Evolutionary conservation across 768 basidiomycete genomes (phyloP).

Genomic region (Phylloporus rhodoxanthus): DNA sequence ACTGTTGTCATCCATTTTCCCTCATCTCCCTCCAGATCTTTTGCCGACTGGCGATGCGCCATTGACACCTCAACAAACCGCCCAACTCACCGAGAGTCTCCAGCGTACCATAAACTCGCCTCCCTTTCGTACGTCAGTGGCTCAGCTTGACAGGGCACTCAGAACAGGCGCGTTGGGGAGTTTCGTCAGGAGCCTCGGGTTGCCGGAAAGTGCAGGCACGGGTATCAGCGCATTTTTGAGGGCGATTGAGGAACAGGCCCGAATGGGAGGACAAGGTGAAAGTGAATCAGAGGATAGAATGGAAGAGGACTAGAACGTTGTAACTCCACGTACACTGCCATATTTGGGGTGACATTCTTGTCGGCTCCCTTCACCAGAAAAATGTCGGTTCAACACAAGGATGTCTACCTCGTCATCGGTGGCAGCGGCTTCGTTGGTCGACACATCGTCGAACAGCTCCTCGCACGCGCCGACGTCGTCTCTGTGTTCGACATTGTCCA

Average conservation of each 20-base stretch:
- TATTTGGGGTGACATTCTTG: no score
- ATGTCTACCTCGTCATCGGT: constrained; percentile 87
- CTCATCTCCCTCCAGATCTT: constrained; percentile 67
- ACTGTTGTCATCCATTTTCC: constrained; percentile 64
- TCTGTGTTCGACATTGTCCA: constrained; percentile 91
- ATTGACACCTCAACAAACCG: constrained; percentile 19
- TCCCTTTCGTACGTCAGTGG: constrained; percentile 75
- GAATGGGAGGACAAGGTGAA: constrained; percentile 35
- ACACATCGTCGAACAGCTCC: constrained; percentile 82
- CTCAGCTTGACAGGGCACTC: constrained; percentile 78
- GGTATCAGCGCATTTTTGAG: constrained; percentile 75
- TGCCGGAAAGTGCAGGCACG: constrained; percentile 80
- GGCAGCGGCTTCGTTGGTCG: constrained; percentile 90
- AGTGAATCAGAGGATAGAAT: constrained; percentile 46
- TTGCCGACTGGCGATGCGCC: constrained; percentile 62
- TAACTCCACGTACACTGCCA: no score
- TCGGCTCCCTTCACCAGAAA: not conserved
- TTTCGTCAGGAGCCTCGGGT: constrained; percentile 70
- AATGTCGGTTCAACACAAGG: constrained; percentile 34
- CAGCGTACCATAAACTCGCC: constrained; percentile 74
- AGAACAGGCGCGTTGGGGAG: constrained; percentile 72
- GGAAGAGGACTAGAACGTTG: constrained; percentile 79
- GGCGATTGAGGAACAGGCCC: constrained; percentile 72
- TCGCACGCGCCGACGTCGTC: constrained; percentile 74
- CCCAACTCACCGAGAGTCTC: constrained; percentile 45